A percentile compares a stretch with the other conserved stretches of the same genome.
Conservation (phyloP, 306 rosid genomes). For the Rubus idaeus region DNA sequence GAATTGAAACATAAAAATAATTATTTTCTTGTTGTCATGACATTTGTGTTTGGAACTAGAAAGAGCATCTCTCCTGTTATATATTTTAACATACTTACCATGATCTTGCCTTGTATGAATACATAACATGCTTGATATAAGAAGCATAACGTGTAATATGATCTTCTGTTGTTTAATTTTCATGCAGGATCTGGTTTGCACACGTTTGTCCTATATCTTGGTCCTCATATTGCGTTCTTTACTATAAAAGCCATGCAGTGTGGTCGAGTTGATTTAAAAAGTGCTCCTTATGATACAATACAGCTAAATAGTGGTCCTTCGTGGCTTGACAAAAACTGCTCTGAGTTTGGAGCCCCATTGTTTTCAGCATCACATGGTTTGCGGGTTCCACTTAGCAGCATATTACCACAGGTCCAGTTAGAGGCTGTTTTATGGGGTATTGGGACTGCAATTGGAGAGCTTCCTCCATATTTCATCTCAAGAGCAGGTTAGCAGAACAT, state of each 20-base stretch:
- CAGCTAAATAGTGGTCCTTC: conserved; percentile 82
- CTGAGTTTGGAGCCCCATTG: conserved; percentile 79
- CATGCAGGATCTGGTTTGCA: conserved; percentile 97
- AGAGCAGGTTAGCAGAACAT: conserved; percentile 73
- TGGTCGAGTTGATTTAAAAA: conserved; percentile 94
- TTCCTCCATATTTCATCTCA: conserved; percentile 98
- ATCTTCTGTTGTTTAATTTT: conserved; percentile 21
- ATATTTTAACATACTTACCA: background rate
- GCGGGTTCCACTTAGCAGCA: conserved; percentile 80
- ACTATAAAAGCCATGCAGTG: conserved; percentile 94
- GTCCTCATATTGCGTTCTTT: conserved; percentile 93
- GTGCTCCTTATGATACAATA: conserved; percentile 89
- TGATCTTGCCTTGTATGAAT: background rate
- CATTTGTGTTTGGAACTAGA: conserved; percentile 19
- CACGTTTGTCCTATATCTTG: conserved; percentile 94
- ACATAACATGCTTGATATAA: background rate
- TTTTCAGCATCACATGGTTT: conserved; percentile 57
- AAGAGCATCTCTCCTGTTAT: conserved; percentile 15
- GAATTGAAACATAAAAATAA: conserved; percentile 11
- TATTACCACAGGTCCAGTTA: conserved; percentile 82
- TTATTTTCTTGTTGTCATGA: conserved; percentile 11
- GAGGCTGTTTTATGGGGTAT: conserved; percentile 97
- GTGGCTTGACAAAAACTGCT: conserved; percentile 93
- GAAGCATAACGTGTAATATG: conserved; percentile 10
- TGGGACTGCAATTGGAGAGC: conserved; percentile 98